Conservation (phyloP, 1,284 basidiomycete genomes). For the Puccinia brachypodii region DNA sequence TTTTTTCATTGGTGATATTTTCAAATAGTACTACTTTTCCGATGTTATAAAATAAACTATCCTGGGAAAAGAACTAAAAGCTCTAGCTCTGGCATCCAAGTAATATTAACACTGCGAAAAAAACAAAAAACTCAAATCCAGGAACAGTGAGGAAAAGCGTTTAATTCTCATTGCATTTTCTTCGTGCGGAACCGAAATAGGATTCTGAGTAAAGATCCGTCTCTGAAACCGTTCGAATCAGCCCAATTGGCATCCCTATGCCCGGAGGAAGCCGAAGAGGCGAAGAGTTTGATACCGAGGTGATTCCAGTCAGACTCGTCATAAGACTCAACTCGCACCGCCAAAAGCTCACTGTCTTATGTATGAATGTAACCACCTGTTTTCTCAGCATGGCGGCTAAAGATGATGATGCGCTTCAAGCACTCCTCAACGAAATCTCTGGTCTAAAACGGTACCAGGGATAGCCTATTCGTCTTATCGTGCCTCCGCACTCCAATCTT, state of each 20-base stretch:
- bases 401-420: constrained; percentile 79
- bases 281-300: constrained; percentile 85
- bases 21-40: too few relatives aligned
- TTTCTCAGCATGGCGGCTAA: constrained; percentile 71
- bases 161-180: constrained; percentile 40
- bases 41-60: too few relatives aligned
- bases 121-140: background rate
- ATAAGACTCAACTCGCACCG: too few relatives aligned
- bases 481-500: too few relatives aligned
- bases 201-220: constrained; percentile 71
- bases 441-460: constrained; percentile 83
- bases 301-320: too few relatives aligned
- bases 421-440: constrained; percentile 78
- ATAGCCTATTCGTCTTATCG: too few relatives aligned
- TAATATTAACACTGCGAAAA: too few relatives aligned
- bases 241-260: constrained; percentile 88
- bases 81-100: too few relatives aligned
- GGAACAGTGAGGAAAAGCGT: background rate
- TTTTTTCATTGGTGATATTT: too few relatives aligned
- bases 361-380: background rate
- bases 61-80: too few relatives aligned
- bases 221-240: constrained; percentile 82
- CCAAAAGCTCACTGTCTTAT: too few relatives aligned
- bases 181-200: constrained; percentile 57
- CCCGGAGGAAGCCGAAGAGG: constrained; percentile 81